Evolutionary conservation across 805 yeast species (phyloP), one percentile per base, ranked within the genome.

Genomic region (Schwanniomyces polymorphus): DNA sequence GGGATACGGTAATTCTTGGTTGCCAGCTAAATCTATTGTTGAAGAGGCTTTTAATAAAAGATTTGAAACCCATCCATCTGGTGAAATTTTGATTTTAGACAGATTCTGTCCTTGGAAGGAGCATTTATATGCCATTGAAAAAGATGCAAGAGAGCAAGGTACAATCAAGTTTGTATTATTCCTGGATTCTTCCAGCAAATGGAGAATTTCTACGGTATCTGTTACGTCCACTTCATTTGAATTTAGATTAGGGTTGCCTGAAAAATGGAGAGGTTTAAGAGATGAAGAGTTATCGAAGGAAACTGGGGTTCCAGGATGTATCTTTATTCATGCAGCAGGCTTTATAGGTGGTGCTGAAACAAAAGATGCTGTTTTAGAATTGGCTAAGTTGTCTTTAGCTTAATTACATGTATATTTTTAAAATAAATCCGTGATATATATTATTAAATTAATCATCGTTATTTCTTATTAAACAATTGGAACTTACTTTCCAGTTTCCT

Each of bases 161-260:
- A 71, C 75, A 47, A 81, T 84, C 40, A 72, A 86, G 48, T 92
- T 88, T 63, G 96, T 90, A 1, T 70, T 94, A 46, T 92, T 91
- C 69, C 72, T 83, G 27, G 97, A 91, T 60, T 76, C 85, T n/a
- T 70, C 82, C 11, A 71, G 74, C 33, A 75, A 78, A 42, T 89
- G 95, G 92, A 82, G 99, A 72, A 81, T 94, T 42, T 88, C 96
- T 41, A 91, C 97, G 4, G 97, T 92, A 23, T 85, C 97, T n/a
- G 76, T 85, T n/a, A 75, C 82, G 27, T 73, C 87, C 3, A 74
- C 86, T 6, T 84, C 95, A 12, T 94, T 94, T 63, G 87, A 84
- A 52, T 88, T 89, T 62, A 83, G 99, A 71, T 80, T 81, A 66
- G 86, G 97, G 27, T 76, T 94, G 49, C 97, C 97, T 11, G 94